These are phyloP conservation scores for Mallotus repandus DNA, from an alignment of 441 rosid genomes.

Conservation along the genomic window DNA sequence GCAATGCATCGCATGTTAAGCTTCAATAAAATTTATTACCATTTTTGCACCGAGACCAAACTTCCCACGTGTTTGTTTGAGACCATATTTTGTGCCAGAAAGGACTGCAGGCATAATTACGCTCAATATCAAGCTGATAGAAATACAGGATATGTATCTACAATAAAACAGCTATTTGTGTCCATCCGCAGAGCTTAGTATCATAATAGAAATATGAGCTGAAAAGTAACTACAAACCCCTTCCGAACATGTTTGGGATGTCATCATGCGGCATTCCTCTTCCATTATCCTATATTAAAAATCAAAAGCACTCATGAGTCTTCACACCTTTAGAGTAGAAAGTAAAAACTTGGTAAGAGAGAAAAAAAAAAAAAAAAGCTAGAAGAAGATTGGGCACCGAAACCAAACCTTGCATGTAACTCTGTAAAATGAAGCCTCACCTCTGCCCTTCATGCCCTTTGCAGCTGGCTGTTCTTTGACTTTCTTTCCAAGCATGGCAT, in stretches of 20 bases:
- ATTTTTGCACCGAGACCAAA: conserved; percentile 99
- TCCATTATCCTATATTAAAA: conserved; percentile 81
- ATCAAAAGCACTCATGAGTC: conserved; percentile 16
- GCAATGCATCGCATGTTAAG: background rate
- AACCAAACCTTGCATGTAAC: conserved; percentile 89
- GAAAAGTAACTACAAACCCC: conserved; percentile 53
- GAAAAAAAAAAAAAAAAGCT: background rate
- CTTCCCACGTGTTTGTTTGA: conserved; percentile 98
- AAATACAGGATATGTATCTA: background rate
- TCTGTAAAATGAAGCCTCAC: conserved; percentile 92
- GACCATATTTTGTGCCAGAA: conserved; percentile 98
- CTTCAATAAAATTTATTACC: conserved; percentile 43
- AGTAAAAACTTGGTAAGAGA: background rate
- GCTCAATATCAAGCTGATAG: conserved; percentile 21
- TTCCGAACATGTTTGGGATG: conserved; percentile 98
- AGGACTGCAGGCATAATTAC: conserved; percentile 55
- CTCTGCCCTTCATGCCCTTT: conserved; percentile 77
- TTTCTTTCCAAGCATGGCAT: conserved; percentile 75
- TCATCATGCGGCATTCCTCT: conserved; percentile 99
- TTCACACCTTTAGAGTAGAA: conserved; percentile 5
- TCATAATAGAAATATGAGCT: conserved; percentile 18
- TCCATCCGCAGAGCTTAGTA: conserved; percentile 7
- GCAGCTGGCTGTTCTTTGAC: conserved; percentile 63
- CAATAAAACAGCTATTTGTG: background rate
- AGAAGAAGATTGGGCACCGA: conserved; percentile 18